Conservation (phyloP, 805 yeast species). For the Sungouiozyma ichnusensis region DNA sequence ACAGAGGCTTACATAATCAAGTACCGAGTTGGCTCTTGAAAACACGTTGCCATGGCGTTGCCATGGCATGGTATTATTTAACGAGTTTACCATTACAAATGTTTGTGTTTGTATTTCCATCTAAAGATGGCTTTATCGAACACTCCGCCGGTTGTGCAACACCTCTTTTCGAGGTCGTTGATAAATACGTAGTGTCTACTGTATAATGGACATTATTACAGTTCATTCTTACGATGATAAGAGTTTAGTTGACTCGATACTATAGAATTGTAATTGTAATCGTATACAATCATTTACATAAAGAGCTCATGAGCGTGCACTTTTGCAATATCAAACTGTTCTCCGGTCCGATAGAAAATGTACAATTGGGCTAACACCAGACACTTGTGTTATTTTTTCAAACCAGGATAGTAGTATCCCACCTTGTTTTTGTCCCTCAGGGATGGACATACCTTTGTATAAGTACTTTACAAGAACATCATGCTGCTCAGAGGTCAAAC, state of each 20-base stretch:
- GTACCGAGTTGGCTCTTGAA: neutral
- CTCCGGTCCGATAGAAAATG: slow-evolving; percentile 81
- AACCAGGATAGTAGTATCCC: slow-evolving; percentile 84
- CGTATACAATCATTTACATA: no score
- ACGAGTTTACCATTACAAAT: no score
- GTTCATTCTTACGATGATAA: no score
- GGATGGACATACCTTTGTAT: slow-evolving; percentile 72
- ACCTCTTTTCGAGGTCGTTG: neutral
- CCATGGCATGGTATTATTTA: no score
- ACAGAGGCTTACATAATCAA: neutral
- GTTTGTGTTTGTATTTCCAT: no score
- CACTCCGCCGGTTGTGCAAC: no score
- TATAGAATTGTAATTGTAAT: no score
- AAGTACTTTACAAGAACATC: slow-evolving; percentile 74
- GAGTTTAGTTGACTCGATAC: no score
- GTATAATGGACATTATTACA: neutral
- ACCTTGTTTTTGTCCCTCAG: slow-evolving; percentile 75
- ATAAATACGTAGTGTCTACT: neutral
- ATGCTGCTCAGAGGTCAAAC: slow-evolving; percentile 53
- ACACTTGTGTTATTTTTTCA: slow-evolving; percentile 72
- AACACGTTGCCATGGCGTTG: neutral
- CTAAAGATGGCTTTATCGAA: no score
- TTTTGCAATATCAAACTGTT: slow-evolving; percentile 39
- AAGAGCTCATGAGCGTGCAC: neutral
- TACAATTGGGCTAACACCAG: slow-evolving; percentile 84